Evolutionary conservation across 495 filamentous ascomycete species (phyloP).

Genomic region (Coniosporium apollinis): DNA sequence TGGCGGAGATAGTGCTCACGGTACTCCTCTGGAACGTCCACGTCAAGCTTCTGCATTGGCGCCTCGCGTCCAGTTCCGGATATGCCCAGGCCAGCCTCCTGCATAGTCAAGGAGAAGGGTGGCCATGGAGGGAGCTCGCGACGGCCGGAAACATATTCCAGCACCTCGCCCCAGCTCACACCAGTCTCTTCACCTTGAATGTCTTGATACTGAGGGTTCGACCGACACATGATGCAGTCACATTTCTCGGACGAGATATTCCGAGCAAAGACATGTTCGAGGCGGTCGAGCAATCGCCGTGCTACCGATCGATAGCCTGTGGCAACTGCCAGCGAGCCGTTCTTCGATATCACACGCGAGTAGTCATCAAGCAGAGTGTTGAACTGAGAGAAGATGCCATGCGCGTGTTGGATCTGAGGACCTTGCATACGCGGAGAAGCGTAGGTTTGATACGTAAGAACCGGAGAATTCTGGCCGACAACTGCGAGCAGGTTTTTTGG

Average conservation of each 20-base stretch:
- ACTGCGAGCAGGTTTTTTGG: constrained; percentile 45
- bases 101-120: constrained; percentile 51
- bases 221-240: constrained; percentile 59
- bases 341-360: constrained; percentile 56
- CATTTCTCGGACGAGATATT: constrained; percentile 76
- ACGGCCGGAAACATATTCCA: constrained; percentile 81
- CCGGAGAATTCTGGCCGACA: constrained; percentile 16
- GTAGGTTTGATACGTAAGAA: constrained; percentile 27
- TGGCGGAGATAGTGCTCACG: constrained; percentile 77
- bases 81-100: constrained; percentile 36
- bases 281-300: constrained; percentile 75
- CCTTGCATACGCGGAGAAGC: constrained; percentile 21
- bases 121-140: constrained; percentile 76
- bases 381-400: constrained; percentile 60
- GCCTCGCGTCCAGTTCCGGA: constrained; percentile 26
- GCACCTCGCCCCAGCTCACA: constrained; percentile 90
- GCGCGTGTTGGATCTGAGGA: constrained; percentile 28
- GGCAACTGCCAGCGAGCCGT: constrained; percentile 84
- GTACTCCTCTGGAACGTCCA: constrained; percentile 82
- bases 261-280: constrained; percentile 84
- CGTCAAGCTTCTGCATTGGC: constrained; percentile 72
- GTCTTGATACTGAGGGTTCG: constrained; percentile 8
- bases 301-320: constrained; percentile 92
- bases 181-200: constrained; percentile 38
- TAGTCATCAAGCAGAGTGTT: constrained; percentile 75